A percentile compares a stretch with the other conserved stretches of the same genome.
Evolutionary conservation across 495 filamentous ascomycete genomes (phyloP).

Genomic region (Daldinia caldariorum): DNA sequence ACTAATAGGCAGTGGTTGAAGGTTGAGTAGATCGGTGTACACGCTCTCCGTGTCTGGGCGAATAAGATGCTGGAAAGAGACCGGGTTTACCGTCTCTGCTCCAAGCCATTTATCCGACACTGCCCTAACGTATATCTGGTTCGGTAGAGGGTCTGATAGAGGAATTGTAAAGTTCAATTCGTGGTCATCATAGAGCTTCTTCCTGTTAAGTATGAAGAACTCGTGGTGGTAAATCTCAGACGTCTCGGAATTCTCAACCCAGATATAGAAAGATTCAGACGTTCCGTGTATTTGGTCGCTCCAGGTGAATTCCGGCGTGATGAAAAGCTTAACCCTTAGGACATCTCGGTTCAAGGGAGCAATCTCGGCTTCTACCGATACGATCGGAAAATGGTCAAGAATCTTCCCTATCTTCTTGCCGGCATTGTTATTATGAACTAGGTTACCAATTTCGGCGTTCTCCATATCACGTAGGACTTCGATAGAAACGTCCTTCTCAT

Average conservation of each 20-base stretch:
- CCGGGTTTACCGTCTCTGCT: constrained; percentile 92
- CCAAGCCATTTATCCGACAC: constrained; percentile 97
- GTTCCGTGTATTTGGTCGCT: constrained; percentile 94
- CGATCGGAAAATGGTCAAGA: constrained; percentile 89
- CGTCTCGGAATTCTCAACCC: constrained; percentile 98
- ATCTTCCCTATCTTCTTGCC: constrained; percentile 81
- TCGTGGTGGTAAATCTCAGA: constrained; percentile 98
- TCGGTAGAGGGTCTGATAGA: constrained; percentile 87
- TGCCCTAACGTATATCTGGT: constrained; percentile 93
- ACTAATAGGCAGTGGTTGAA: constrained; percentile 88
- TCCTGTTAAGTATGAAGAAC: constrained; percentile 89
- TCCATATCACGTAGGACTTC: constrained; percentile 93
- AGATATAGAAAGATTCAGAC: constrained; percentile 96
- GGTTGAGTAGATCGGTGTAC: constrained; percentile 90
- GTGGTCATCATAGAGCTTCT: constrained; percentile 91
- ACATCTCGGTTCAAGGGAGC: constrained; percentile 96
- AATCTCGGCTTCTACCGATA: constrained; percentile 91
- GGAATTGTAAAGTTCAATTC: constrained; percentile 98
- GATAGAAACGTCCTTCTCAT: constrained; percentile 77
- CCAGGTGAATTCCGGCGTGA: constrained; percentile 93
- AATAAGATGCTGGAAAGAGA: constrained; percentile 98
- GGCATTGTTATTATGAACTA: constrained; percentile 91
- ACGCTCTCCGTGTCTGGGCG: constrained; percentile 96
- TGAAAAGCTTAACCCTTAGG: constrained; percentile 80
- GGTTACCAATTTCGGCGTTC: constrained; percentile 82